Evolutionary conservation across 129 eudicot genomes (phyloP).

Genomic region (Tanacetum coccineum): DNA sequence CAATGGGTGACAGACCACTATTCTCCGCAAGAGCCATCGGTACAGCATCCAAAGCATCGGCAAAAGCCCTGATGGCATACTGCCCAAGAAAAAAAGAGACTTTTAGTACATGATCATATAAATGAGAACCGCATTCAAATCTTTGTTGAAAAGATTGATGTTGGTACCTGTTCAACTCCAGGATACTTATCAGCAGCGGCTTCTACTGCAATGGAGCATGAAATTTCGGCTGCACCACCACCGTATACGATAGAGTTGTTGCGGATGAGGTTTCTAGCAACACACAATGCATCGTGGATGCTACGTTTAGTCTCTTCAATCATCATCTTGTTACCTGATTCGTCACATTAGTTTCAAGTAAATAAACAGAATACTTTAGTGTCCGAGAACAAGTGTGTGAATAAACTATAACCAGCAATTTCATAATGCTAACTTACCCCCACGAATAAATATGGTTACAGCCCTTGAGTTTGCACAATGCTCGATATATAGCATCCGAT

Average conservation of each 20-base stretch:
- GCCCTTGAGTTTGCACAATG: slow-evolving; percentile 99
- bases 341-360: background rate
- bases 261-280: slow-evolving; percentile 93
- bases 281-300: slow-evolving; percentile 94
- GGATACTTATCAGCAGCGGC: slow-evolving; percentile 97
- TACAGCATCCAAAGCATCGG: slow-evolving; percentile 91
- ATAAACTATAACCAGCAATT: background rate
- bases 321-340: slow-evolving; percentile 95
- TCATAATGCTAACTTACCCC: slow-evolving; percentile 54
- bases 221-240: slow-evolving; percentile 95
- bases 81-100: slow-evolving; percentile 26
- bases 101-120: background rate
- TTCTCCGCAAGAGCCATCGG: slow-evolving; percentile 99
- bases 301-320: slow-evolving; percentile 97
- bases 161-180: slow-evolving; percentile 89
- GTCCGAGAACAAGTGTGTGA: background rate
- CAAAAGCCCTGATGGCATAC: slow-evolving; percentile 99
- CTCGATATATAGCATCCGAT: slow-evolving; percentile 93
- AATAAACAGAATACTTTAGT: background rate
- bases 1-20: slow-evolving; percentile 93
- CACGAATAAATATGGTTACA: slow-evolving; percentile 91
- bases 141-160: background rate
- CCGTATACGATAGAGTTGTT: slow-evolving; percentile 97
- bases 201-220: slow-evolving; percentile 96
- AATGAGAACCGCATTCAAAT: slow-evolving; percentile 14